phyloP scores from a whole-genome alignment of 2,329 filamentous ascomycete genomes.

The Leptographium wingfieldii region DNA sequence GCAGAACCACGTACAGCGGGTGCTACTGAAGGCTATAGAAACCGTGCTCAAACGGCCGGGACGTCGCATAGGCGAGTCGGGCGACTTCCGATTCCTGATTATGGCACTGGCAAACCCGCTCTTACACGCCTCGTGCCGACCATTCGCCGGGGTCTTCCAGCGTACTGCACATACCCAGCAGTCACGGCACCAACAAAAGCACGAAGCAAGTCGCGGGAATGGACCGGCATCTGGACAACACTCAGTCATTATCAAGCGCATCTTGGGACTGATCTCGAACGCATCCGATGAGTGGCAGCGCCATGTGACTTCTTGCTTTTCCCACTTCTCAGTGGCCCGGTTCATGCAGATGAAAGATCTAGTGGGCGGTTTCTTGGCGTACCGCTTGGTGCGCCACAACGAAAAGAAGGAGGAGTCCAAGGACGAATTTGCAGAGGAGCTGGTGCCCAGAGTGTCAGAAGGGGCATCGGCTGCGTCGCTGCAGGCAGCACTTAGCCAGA shows the following conservation, averaged over 20 bases:
- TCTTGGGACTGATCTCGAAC: constrained; percentile 69
- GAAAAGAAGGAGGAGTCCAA: constrained; percentile 50
- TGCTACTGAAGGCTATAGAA: constrained; percentile 67
- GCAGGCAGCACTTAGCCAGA: constrained; percentile 59
- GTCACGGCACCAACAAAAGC: neutral
- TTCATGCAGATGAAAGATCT: constrained; percentile 68
- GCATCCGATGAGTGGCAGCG: constrained; percentile 63
- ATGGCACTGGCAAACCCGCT: constrained; percentile 71
- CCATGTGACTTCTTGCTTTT: constrained; percentile 66
- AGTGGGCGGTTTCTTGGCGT: constrained; percentile 65
- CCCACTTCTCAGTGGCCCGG: constrained; percentile 51
- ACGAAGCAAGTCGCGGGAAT: constrained; percentile 17
- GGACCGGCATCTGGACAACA: constrained; percentile 51
- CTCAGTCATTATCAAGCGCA: constrained; percentile 73
- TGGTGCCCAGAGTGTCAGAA: constrained; percentile 61
- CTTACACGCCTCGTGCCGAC: constrained; percentile 36
- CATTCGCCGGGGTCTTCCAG: constrained; percentile 27
- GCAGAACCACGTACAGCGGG: constrained; percentile 55
- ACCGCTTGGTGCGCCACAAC: constrained; percentile 60
- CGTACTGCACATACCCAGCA: constrained; percentile 8
- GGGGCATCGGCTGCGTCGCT: constrained; percentile 57
- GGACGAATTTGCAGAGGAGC: constrained; percentile 48
- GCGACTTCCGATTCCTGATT: constrained; percentile 65
- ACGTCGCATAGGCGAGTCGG: constrained; percentile 51
- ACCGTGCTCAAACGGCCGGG: constrained; percentile 69